A percentile compares a stretch with the other conserved stretches of the same genome.
phyloP scores from a whole-genome alignment of 139 green algal species.

The Desmodesmus armatus region DNA sequence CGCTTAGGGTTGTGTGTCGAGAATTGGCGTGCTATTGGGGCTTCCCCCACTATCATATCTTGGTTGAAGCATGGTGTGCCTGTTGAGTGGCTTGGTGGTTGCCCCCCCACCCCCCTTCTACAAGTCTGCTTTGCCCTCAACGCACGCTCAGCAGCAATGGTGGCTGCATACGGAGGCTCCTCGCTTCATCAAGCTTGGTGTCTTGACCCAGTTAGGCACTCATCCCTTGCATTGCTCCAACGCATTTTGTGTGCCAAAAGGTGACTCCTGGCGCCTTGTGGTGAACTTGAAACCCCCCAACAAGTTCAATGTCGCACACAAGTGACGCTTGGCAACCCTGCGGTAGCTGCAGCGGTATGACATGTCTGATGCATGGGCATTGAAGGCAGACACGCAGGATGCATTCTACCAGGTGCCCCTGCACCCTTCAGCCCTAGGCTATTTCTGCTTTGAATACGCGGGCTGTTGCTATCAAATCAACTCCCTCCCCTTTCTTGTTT shows the following conservation, averaged over 20 bases:
- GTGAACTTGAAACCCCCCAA: not conserved
- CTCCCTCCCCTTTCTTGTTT: slow-evolving; percentile 9
- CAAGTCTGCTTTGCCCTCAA: not conserved
- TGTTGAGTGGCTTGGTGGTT: not conserved
- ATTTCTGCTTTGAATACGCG: not conserved
- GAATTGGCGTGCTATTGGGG: not conserved
- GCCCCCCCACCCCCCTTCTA: not conserved
- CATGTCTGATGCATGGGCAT: not conserved
- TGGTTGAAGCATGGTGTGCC: slow-evolving; percentile 5
- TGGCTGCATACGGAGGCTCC: too few species aligned
- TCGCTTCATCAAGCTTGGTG: too few species aligned
- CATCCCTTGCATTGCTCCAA: too few species aligned
- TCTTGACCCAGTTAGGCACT: too few species aligned
- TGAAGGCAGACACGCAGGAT: not conserved
- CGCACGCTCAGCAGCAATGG: not conserved
- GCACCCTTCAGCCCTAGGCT: not conserved
- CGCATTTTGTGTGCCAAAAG: too few species aligned
- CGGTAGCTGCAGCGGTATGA: slow-evolving; percentile 4
- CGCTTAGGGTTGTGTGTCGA: not conserved
- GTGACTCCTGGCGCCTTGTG: too few species aligned
- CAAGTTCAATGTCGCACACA: not conserved
- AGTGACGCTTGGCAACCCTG: slow-evolving; percentile 1
- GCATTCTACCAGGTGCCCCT: slow-evolving; percentile 9
- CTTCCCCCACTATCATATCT: too few species aligned
- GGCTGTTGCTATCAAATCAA: slow-evolving; percentile 2